phyloP scores from a whole-genome alignment of 495 filamentous ascomycete species.

The Neurospora sp. region DNA sequence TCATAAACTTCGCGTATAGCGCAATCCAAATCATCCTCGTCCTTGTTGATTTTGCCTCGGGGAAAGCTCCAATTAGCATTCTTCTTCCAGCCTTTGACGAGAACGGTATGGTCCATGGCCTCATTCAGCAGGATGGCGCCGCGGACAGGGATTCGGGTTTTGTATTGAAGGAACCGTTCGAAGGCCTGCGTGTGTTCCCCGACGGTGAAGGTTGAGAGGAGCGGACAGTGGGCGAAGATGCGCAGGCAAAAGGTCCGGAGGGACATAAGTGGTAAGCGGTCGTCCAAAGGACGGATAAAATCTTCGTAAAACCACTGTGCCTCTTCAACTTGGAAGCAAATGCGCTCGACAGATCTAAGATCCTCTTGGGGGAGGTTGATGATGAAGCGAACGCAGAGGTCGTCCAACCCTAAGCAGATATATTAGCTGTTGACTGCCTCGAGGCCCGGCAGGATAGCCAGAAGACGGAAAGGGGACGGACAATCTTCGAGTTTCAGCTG shows the following conservation, averaged over 20 bases:
- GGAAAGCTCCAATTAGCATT: slow-evolving; percentile 94
- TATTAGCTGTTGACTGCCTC: slow-evolving; percentile 16
- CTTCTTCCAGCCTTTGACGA: slow-evolving; percentile 98
- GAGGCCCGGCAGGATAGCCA: background rate
- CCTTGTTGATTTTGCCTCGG: slow-evolving; percentile 92
- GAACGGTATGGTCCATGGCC: slow-evolving; percentile 78
- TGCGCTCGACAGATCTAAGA: slow-evolving; percentile 77
- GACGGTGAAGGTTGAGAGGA: slow-evolving; percentile 68
- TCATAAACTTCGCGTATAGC: slow-evolving; percentile 91
- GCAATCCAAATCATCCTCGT: slow-evolving; percentile 85
- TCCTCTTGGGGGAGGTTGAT: slow-evolving; percentile 90
- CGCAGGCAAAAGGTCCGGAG: slow-evolving; percentile 73
- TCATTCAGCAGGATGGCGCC: slow-evolving; percentile 89
- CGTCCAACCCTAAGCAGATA: slow-evolving; percentile 68
- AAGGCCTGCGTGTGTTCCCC: slow-evolving; percentile 73
- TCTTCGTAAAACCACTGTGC: slow-evolving; percentile 99
- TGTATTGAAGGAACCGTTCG: slow-evolving; percentile 84
- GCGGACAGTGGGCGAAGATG: slow-evolving; percentile 87
- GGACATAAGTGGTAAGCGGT: slow-evolving; percentile 70
- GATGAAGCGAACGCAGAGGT: slow-evolving; percentile 90
- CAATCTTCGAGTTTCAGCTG: slow-evolving; percentile 85
- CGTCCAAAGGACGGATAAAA: slow-evolving; percentile 87
- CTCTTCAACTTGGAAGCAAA: slow-evolving; percentile 97
- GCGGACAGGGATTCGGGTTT: slow-evolving; percentile 84
- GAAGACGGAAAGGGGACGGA: slow-evolving; percentile 34